Evolutionary conservation across 2,329 filamentous ascomycete species (phyloP), one percentile per base, ranked within the genome.

Genomic region (Colletotrichum trifolii): DNA sequence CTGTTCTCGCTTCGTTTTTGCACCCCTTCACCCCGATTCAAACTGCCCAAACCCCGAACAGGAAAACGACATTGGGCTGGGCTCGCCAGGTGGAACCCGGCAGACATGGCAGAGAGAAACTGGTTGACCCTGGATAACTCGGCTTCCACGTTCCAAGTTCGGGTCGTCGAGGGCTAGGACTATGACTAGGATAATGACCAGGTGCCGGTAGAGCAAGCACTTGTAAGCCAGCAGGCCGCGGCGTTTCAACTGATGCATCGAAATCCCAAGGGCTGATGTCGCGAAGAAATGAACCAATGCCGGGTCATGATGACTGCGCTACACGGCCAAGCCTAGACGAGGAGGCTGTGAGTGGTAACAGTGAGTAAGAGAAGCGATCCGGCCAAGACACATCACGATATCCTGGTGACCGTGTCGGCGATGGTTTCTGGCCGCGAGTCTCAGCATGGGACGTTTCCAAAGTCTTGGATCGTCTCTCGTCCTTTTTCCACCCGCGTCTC

Each of bases 211-310:
- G 25, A 25, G 25, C 25, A 25, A 25, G 25, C 25, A 25, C 25
- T 25, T 25, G 25, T 25, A 5, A 38, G 11, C 10, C 40, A 39
- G 34, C 49, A 45, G 42, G 4, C 25, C 50, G 48, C 36, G 46
- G 63, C 43, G 63, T 66, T 66, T 66, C 63, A 62, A 66, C 63
- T 57, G 25, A 42, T 53, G 63, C 63, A 53, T 57, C 63, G 52
- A 48, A 66, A 47, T 57, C 58, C 58, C 63, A 54, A 66, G 63
- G 59, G 17, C 47, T 10, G 38, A 34, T 40, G 63, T 65, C 52
- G 56, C 53, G 63, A 63, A 49, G 42, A 63, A 40, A 57, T 66
- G 49, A 56, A 48, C 58, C 45, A 53, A 48, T 46, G 33, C 48
- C 38, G 53, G 47, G 52, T 25, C 52, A 56, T 63, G 53, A 54